Conservation (phyloP, 805 yeast species). For the Candida ipomoeae region DNA sequence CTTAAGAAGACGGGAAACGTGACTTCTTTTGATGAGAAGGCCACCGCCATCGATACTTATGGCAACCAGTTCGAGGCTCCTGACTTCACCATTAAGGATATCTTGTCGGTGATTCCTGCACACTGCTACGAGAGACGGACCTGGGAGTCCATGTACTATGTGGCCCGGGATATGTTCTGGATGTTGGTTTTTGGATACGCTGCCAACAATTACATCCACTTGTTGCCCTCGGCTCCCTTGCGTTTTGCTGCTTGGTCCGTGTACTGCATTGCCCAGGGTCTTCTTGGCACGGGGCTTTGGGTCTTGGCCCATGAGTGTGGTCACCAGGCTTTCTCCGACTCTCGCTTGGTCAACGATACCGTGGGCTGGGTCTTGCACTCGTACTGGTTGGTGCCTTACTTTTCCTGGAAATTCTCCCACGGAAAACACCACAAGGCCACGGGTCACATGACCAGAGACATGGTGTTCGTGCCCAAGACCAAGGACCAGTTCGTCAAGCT, state of each 20-base stretch:
- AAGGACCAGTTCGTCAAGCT: conserved; percentile 49
- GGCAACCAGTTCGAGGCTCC: conserved; percentile 73
- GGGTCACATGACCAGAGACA: conserved; percentile 76
- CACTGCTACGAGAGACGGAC: conserved; percentile 68
- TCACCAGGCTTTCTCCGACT: conserved; percentile 78
- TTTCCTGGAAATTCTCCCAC: conserved; percentile 82
- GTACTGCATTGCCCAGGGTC: conserved; percentile 54
- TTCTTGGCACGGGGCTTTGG: conserved; percentile 78
- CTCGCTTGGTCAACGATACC: conserved; percentile 66
- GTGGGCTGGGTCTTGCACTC: conserved; percentile 86
- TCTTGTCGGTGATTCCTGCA: conserved; percentile 65
- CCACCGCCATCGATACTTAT: conserved; percentile 51
- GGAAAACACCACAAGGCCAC: conserved; percentile 89
- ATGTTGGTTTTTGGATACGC: conserved; percentile 48
- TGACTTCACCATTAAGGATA: conserved; percentile 70
- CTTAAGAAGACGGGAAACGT: conserved; percentile 40
- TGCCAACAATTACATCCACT: conserved; percentile 53
- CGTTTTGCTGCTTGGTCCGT: conserved; percentile 58
- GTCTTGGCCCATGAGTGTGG: conserved; percentile 91
- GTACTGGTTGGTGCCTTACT: conserved; percentile 74
- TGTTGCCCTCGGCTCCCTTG: conserved; percentile 22
- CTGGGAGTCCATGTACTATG: conserved; percentile 54
- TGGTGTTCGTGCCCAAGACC: conserved; percentile 77
- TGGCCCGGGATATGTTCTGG: conserved; percentile 58
- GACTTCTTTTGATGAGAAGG: conserved; percentile 30